phyloP scores from a whole-genome alignment of 768 basidiomycete genomes.

The Antrodiella citrinella region DNA sequence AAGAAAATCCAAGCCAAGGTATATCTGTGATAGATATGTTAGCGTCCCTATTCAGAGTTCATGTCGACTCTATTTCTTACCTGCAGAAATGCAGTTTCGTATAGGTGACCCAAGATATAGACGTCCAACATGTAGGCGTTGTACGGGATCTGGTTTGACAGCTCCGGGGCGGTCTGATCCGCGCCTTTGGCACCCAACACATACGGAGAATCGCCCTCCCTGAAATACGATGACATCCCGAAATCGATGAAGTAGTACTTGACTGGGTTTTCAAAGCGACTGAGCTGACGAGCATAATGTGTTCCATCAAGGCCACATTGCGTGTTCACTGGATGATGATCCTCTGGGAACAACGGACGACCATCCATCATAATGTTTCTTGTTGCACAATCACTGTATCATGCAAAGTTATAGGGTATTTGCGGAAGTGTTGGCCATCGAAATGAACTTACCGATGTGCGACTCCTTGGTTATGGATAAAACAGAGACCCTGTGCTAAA shows the following conservation, averaged over 20 bases:
- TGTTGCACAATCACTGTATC: slow-evolving; percentile 3
- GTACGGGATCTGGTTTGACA: slow-evolving; percentile 13
- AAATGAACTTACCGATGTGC: slow-evolving; percentile 24
- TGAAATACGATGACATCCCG: slow-evolving; percentile 8
- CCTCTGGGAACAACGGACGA: slow-evolving; percentile 11
- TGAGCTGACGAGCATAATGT: slow-evolving; percentile 20
- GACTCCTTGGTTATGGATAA: slow-evolving; percentile 28
- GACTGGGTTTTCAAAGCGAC: slow-evolving; percentile 15
- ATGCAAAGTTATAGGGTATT: slow-evolving; percentile 20
- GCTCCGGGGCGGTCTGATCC: slow-evolving; percentile 18
- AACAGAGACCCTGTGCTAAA: slow-evolving; percentile 23
- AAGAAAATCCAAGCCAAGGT: slow-evolving; percentile 5
- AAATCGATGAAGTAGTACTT: slow-evolving; percentile 20
- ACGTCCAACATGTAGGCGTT: slow-evolving; percentile 20
- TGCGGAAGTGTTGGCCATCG: slow-evolving; percentile 15
- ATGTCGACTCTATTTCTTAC: slow-evolving; percentile 4
- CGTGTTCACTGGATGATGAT: slow-evolving; percentile 10
- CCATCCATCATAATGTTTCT: slow-evolving; percentile 14
- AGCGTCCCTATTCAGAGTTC: too few relatives aligned
- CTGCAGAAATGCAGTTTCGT: slow-evolving; percentile 3
- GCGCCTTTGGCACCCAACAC: slow-evolving; percentile 13
- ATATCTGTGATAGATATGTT: neutral
- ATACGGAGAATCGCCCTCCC: neutral
- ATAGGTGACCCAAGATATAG: slow-evolving; percentile 15
- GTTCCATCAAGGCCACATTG: slow-evolving; percentile 1